Base-by-base conservation (phyloP, 805 yeast genomes). In the Nakazawaea siamensis region DNA sequence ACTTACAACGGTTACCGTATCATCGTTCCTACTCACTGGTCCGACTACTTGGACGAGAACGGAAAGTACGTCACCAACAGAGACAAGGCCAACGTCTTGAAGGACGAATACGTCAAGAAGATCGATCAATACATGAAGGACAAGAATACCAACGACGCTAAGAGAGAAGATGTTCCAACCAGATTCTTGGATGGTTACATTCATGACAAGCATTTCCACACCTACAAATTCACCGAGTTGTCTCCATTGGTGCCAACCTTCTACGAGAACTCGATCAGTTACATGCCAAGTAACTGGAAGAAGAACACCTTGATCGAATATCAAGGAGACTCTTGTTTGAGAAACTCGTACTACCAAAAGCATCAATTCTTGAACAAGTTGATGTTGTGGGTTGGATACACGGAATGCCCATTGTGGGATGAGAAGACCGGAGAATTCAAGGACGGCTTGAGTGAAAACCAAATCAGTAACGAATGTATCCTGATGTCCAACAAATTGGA, bases 221-320 rank as follows among this genome's bases (percentile, higher is more conserved):
- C 39, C 10, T 37, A 37, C 24, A 37, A 32, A 24, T 16, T 37
- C 16, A n/a, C 15, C n/a, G 70, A 69, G 35, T 34, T 74, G 17
- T 55, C 62, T 4, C 77, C 78, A 3, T 50, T 76, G 39, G 46
- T 55, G 7, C 44, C 56, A 23, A 58, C 76, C 0, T 45, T 54
- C 10, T 66, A 64, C 33, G 79, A 75, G 42, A 37, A 32, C 25
- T 31, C 39, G 3, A 9, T 37, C 10, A 28, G 33, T 23, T 37
- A 37, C 28, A 23, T 37, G 24, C 39, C 39, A 18, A 27, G 35
- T 3, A 37, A 37, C 28, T 37, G 39, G 39, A 15, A 24, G 3
- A 37, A 37, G 24, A 37, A 37, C 13, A 28, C 33, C 4, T 18
- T 32, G 19, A 28, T 37, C 30, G 39, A 37, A 28, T 37, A 37